Evolutionary conservation across 495 filamentous ascomycete genomes (phyloP), one percentile per base, ranked within the genome.

Genomic region (Xylaria sp.): DNA sequence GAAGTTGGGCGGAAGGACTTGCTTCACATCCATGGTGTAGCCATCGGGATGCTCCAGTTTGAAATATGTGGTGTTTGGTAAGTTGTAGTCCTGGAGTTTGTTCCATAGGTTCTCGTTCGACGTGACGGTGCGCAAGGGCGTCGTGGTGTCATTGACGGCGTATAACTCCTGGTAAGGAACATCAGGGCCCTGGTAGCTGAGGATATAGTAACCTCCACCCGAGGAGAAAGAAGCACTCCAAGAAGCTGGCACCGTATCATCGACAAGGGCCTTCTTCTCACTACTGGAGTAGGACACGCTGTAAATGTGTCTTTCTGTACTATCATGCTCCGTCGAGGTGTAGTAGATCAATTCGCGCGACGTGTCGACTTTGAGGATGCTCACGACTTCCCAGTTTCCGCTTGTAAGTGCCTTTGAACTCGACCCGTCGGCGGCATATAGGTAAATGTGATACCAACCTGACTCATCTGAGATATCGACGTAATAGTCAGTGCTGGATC

Each of bases 151-250:
- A 65, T 85, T 80, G 48, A 83, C 73, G 0, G 81, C 78, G 77
- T 88, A 87, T 15, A 90, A 79, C 40, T 85, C 81, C 67, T 90
- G 88, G 71, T 86, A 88, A 0, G 88, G 87, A 0, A 90, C 79
- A 61, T 86, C 82, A 2, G 88, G 88, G 15, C 88, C 88, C 43
- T 76, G 77, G 74, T 90, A 90, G 66, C 79, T 82, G 11, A 87
- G 84, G 62, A 90, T 83, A 76, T 88, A 89, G 76, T 84, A 90
- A 11, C 81, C 82, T 8, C 84, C 86, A 17, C 48, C 74, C 17
- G 82, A 75, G 8, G 87, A 88, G 76, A 89, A 89, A 21, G 86
- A 88, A 1, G 86, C 87, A 40, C 72, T 76, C 85, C 86, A 89
- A 61, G 80, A 81, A 19, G 84, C 88, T 0, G 82, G 73, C 14